Evolutionary conservation across 2,329 filamentous ascomycete species (phyloP).

Genomic region (Botrytis medusae): DNA sequence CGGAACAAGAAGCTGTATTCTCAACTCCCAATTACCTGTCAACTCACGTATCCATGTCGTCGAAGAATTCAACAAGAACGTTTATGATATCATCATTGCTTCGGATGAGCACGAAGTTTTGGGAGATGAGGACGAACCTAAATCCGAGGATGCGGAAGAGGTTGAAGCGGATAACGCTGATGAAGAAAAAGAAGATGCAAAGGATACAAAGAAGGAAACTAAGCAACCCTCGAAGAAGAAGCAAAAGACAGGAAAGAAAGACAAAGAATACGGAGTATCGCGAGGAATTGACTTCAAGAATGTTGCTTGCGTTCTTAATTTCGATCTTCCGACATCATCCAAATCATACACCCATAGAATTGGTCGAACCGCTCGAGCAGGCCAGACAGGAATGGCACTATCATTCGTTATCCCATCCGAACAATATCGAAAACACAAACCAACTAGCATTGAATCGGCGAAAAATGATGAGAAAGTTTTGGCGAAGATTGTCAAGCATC

Average conservation of each 20-base stretch:
- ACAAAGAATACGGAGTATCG: conserved; percentile 92
- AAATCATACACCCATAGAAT: conserved; percentile 98
- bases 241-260: conserved; percentile 62
- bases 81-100: conserved; percentile 98
- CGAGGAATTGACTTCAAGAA: conserved; percentile 97
- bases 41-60: conserved; percentile 93
- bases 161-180: neutral
- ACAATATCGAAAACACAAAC: conserved; percentile 83
- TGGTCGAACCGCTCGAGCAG: conserved; percentile 86
- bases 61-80: conserved; percentile 92
- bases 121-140: conserved; percentile 54
- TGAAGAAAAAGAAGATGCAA: conserved; percentile 43
- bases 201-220: conserved; percentile 35
- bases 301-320: conserved; percentile 92
- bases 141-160: conserved; percentile 31
- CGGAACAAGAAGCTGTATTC: conserved; percentile 85
- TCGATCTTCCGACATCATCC: conserved; percentile 84
- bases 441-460: conserved; percentile 72
- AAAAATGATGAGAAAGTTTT: conserved; percentile 85
- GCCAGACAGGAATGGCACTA: conserved; percentile 90
- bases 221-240: conserved; percentile 59
- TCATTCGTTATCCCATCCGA: conserved; percentile 87
- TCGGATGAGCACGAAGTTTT: conserved; percentile 88
- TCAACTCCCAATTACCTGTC: conserved; percentile 92
- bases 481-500: conserved; percentile 74